Conservation (phyloP, 2,329 filamentous ascomycete genomes). For the Fusarium napiforme region DNA sequence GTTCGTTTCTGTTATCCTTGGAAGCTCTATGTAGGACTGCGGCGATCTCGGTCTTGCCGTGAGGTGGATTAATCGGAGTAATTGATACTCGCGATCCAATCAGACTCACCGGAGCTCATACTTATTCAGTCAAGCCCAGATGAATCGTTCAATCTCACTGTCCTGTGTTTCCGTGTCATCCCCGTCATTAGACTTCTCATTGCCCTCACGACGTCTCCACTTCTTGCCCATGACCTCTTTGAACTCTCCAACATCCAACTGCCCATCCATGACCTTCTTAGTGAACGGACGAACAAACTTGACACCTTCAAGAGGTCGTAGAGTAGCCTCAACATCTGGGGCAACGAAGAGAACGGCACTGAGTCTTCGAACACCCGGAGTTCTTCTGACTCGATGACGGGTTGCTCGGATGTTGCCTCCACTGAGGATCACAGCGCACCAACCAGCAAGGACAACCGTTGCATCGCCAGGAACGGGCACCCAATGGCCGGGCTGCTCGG, state of each 20-base stretch:
- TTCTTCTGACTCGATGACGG: not conserved
- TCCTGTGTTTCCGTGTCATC: not conserved
- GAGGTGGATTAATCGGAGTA: not conserved
- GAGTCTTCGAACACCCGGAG: not conserved
- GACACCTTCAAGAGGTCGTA: not conserved
- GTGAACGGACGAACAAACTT: not conserved
- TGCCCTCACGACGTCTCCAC: not conserved
- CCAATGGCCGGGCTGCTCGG: not conserved
- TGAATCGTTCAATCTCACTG: not conserved
- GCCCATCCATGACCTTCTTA: not conserved
- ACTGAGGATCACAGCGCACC: not conserved
- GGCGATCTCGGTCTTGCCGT: not conserved
- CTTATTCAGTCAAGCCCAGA: not conserved
- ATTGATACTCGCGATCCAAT: not conserved
- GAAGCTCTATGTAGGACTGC: not conserved
- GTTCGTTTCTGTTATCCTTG: not conserved
- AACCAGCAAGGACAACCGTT: slow-evolving; percentile 3
- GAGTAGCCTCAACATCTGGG: not conserved
- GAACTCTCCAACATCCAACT: not conserved
- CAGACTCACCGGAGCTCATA: not conserved
- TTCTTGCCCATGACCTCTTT: slow-evolving; percentile 4
- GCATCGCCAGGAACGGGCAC: not conserved
- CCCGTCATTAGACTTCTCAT: not conserved
- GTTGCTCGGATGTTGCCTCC: not conserved
- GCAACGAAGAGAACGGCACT: not conserved